Conservation (phyloP, 768 basidiomycete genomes). For the Lactifluus subvellereus region DNA sequence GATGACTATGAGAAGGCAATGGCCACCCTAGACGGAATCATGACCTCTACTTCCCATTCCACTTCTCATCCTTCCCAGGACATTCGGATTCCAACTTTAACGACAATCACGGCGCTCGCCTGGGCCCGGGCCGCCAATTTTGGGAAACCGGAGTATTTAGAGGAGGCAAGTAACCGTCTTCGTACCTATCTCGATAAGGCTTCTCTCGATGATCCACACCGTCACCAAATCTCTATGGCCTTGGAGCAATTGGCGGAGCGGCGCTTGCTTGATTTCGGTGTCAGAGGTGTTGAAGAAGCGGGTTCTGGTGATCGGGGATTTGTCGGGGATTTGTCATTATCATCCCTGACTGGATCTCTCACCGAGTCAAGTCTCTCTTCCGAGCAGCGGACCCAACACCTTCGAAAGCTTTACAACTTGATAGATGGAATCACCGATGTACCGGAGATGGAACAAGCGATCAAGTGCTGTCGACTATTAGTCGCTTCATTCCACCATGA, state of each 20-base stretch:
- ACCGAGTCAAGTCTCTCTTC: neutral
- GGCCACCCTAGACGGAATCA: neutral
- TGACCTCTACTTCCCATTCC: neutral
- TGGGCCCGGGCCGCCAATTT: neutral
- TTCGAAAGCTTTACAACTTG: neutral
- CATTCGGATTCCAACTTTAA: neutral
- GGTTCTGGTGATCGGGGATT: neutral
- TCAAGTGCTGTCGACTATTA: neutral
- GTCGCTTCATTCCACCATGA: neutral
- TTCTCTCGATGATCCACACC: neutral
- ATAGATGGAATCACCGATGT: neutral
- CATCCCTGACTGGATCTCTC: neutral
- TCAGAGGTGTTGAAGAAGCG: neutral
- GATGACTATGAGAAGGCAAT: neutral
- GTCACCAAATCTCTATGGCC: too few relatives aligned
- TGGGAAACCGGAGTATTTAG: neutral
- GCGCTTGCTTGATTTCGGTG: neutral
- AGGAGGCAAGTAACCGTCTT: neutral
- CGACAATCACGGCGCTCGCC: neutral
- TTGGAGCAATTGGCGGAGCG: neutral
- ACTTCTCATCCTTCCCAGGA: neutral
- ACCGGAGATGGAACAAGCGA: neutral
- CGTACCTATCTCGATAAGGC: neutral
- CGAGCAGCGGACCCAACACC: neutral
- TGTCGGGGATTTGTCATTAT: neutral